Base-by-base conservation (phyloP, 2,329 filamentous ascomycete species). In the Trichothecium roseum region DNA sequence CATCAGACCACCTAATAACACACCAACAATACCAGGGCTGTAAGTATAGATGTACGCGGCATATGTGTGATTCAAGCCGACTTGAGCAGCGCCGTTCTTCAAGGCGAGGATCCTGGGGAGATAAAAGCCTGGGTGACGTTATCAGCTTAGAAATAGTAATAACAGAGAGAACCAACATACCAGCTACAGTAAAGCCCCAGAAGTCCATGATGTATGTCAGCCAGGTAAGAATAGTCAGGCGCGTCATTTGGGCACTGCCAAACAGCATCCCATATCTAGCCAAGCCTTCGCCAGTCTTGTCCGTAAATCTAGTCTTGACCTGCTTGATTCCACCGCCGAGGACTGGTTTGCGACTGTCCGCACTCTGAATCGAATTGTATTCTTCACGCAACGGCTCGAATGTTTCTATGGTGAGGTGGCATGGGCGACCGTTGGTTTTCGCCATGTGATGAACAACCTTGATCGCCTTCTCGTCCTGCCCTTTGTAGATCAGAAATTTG, bases 41-140 rank as follows among this genome's bases (percentile, higher is more conserved):
- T 72, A 72, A 3, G 70, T 72, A 45, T 67, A 68, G 24, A 74
- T 61, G 48, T 72, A 73, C 4, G 59, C 64, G 14, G 65, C 62
- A 42, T 74, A 74, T 0, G 68, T 73, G 8, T 45, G 60, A 46
- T 35, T 45, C 9, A 72, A 57, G 3, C 62, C 60, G 4, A 66
- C 54, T 4, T 58, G 44, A 9, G 62, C 54, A 1, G 54, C 54
- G 12, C 62, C 62, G 37, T 72, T 71, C 44, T 73, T 72, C n/a
- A 63, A 42, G 4, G 66, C 64, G 3, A 73, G 52, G 33, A 72
- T 70, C 3, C 56, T 55, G 0, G 68, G 69, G 4, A 72, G 55
- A 37, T 67, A 60, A 30, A 57, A 56, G 6, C 56, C 55, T 58
- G 14, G 8, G 12, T 32, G n/a, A 12, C 13, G 14, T 1, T 2